A percentile compares a stretch with the other conserved stretches of the same genome.
These are phyloP conservation scores for Wickerhamiella spandovensis DNA, from an alignment of 805 yeast genomes.

Conservation along the genomic window DNA sequence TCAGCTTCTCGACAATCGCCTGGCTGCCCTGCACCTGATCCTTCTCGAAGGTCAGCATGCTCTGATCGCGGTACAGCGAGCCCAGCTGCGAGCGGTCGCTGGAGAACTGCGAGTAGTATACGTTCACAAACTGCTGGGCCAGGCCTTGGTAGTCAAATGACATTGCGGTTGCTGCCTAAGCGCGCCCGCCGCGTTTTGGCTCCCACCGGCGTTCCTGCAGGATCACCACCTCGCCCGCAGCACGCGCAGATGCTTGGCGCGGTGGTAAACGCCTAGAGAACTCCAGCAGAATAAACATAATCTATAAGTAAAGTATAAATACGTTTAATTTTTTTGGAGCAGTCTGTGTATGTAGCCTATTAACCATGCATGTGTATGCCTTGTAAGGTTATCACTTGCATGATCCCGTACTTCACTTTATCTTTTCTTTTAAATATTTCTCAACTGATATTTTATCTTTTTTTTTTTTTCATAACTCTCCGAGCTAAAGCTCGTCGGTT, in stretches of 20 bases:
- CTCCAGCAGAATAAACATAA: too few species aligned
- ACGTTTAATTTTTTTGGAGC: too few species aligned
- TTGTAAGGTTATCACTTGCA: too few species aligned
- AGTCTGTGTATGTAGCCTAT: too few species aligned
- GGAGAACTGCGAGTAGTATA: conserved; percentile 92
- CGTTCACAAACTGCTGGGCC: conserved; percentile 72
- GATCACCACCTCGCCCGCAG: background rate
- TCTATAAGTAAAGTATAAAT: too few species aligned
- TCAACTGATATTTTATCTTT: too few species aligned
- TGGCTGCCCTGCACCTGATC: conserved; percentile 90
- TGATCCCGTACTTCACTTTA: too few species aligned
- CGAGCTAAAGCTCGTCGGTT: too few species aligned
- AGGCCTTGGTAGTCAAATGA: conserved; percentile 22
- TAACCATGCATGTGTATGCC: too few species aligned
- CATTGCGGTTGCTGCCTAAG: conserved; percentile 8
- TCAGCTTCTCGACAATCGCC: conserved; percentile 83
- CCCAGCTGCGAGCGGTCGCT: conserved; percentile 85
- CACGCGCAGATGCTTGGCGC: background rate
- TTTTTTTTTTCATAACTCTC: too few species aligned
- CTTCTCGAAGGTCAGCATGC: conserved; percentile 95
- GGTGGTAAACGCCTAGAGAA: too few species aligned
- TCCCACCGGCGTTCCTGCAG: background rate
- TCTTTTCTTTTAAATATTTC: too few species aligned
- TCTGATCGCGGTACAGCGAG: conserved; percentile 87
- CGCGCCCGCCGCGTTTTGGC: background rate